These are phyloP conservation scores for Truncatella angustata DNA, from an alignment of 2,329 filamentous ascomycete species.

Conservation along the genomic window DNA sequence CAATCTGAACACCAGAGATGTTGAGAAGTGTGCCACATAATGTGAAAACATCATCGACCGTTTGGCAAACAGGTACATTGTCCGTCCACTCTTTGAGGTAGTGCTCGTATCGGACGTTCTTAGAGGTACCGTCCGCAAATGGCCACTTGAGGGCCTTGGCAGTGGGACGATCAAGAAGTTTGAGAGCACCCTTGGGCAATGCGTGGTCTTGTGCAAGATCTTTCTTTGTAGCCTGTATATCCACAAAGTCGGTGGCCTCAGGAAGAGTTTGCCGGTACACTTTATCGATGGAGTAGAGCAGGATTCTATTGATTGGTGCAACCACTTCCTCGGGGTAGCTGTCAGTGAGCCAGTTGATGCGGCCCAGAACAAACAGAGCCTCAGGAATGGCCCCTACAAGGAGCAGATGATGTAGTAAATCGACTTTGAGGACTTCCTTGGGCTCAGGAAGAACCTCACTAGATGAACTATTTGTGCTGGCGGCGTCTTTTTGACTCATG, in stretches of 20 bases:
- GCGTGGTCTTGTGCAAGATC: conserved; percentile 60
- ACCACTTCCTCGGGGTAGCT: conserved; percentile 78
- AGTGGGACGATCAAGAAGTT: conserved; percentile 55
- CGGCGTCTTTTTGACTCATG: conserved; percentile 45
- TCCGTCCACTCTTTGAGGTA: conserved; percentile 98
- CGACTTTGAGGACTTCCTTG: conserved; percentile 77
- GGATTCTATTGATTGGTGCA: conserved; percentile 75
- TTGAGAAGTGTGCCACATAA: conserved; percentile 83
- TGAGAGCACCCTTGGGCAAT: conserved; percentile 67
- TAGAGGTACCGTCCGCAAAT: conserved; percentile 75
- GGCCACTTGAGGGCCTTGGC: conserved; percentile 79
- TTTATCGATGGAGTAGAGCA: conserved; percentile 78
- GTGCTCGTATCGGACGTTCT: conserved; percentile 80
- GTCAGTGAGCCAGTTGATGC: conserved; percentile 90
- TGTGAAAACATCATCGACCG: conserved; percentile 84
- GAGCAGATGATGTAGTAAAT: conserved; percentile 79
- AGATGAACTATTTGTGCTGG: conserved; percentile 40
- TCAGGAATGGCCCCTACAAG: conserved; percentile 92
- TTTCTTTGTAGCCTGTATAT: conserved; percentile 30
- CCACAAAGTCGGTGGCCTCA: conserved; percentile 28
- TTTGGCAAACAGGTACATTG: conserved; percentile 88
- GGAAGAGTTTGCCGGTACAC: conserved; percentile 53
- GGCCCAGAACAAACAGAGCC: conserved; percentile 85
- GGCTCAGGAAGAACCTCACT: conserved; percentile 65
- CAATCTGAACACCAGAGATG: conserved; percentile 83